These are phyloP conservation scores for Phanerochaete sordida DNA, from an alignment of 768 basidiomycete species.

Conservation along the genomic window DNA sequence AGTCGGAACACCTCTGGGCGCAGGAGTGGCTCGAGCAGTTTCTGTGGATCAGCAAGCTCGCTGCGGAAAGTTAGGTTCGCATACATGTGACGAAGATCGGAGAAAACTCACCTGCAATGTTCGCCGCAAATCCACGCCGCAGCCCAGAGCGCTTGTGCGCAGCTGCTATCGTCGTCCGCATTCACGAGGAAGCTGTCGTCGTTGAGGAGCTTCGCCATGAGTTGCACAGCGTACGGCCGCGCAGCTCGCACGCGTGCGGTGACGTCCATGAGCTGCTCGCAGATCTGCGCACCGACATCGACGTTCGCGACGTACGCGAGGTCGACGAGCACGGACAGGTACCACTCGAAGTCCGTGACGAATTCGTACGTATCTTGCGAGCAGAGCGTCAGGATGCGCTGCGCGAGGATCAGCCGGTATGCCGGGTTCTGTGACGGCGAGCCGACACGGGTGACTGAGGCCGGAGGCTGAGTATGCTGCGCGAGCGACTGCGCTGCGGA, in stretches of 20 bases:
- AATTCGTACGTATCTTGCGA: conserved; percentile 82
- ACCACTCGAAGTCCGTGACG: conserved; percentile 95
- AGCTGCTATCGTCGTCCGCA: conserved; percentile 66
- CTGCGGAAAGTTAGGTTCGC: conserved; percentile 33
- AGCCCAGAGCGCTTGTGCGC: conserved; percentile 86
- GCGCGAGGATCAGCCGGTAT: conserved; percentile 81
- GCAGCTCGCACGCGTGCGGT: conserved; percentile 75
- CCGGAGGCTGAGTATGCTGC: conserved; percentile 49
- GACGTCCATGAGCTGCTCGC: conserved; percentile 84
- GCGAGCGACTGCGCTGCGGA: conserved; percentile 53
- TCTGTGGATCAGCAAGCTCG: conserved; percentile 75
- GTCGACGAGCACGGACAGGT: conserved; percentile 90
- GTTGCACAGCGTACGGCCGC: conserved; percentile 74
- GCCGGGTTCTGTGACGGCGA: conserved; percentile 71
- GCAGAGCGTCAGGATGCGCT: conserved; percentile 83
- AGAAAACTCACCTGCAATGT: conserved; percentile 70
- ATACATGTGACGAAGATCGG: background rate
- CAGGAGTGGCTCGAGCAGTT: conserved; percentile 66
- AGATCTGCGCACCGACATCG: conserved; percentile 71
- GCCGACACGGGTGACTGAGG: conserved; percentile 28
- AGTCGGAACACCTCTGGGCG: conserved; percentile 55
- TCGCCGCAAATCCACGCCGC: conserved; percentile 98
- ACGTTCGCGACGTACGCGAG: conserved; percentile 84
- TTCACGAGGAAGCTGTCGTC: conserved; percentile 74
- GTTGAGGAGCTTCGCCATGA: conserved; percentile 77